These are phyloP conservation scores for Claviceps arundinis DNA, from an alignment of 2,329 filamentous ascomycete species.

Conservation along the genomic window DNA sequence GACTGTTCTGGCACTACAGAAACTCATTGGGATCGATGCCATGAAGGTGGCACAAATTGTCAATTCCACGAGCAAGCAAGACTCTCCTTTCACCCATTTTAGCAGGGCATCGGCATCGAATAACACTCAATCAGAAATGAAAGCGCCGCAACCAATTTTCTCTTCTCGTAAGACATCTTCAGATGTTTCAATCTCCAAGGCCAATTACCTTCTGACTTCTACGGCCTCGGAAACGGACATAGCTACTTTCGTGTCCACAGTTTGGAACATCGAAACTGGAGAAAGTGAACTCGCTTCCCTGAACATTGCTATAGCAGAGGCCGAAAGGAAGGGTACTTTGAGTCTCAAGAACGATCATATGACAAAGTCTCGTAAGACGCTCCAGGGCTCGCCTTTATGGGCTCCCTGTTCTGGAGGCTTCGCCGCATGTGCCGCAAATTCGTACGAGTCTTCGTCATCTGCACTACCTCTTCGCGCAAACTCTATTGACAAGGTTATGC, in stretches of 20 bases:
- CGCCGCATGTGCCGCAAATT: not conserved
- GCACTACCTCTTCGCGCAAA: slow-evolving; percentile 2
- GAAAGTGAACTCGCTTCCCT: slow-evolving; percentile 22
- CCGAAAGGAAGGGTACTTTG: slow-evolving; percentile 12
- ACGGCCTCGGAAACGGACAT: slow-evolving; percentile 41
- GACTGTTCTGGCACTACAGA: slow-evolving; percentile 44
- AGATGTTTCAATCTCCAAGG: slow-evolving; percentile 30
- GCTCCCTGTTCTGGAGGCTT: not conserved
- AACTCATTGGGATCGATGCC: slow-evolving; percentile 39
- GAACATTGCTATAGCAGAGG: slow-evolving; percentile 17
- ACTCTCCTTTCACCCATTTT: slow-evolving; percentile 26
- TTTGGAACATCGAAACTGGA: slow-evolving; percentile 30
- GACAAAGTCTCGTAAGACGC: slow-evolving; percentile 18
- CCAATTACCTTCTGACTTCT: slow-evolving; percentile 44
- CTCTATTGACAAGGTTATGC: slow-evolving; percentile 12
- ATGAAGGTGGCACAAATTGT: slow-evolving; percentile 48
- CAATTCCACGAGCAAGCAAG: slow-evolving; percentile 26
- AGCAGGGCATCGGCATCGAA: slow-evolving; percentile 21
- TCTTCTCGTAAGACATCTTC: slow-evolving; percentile 14
- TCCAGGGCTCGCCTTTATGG: slow-evolving; percentile 11
- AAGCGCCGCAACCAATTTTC: slow-evolving; percentile 10
- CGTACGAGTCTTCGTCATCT: slow-evolving; percentile 3
- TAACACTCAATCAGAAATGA: slow-evolving; percentile 12
- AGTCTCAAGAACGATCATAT: slow-evolving; percentile 12
- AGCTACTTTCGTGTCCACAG: slow-evolving; percentile 36